Evolutionary conservation across 2,329 filamentous ascomycete species (phyloP).

Genomic region (Colletotrichum sp.): DNA sequence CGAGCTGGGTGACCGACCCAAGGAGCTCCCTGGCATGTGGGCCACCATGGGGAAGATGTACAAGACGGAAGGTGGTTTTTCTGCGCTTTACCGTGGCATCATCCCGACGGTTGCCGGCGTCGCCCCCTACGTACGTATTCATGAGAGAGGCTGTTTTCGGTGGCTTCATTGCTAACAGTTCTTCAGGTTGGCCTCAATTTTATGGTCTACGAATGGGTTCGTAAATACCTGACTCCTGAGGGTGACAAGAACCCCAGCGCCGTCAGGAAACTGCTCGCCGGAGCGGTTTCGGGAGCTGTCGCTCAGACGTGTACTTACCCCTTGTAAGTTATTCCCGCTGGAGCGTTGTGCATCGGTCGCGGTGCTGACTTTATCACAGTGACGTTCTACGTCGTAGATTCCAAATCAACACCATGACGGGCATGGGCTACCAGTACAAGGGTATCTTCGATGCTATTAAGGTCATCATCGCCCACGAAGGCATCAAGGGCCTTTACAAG

Average conservation of each 20-base stretch:
- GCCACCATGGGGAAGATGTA: constrained; percentile 84
- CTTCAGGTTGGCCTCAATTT: constrained; percentile 90
- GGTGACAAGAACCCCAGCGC: constrained; percentile 85
- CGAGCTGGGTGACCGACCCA: constrained; percentile 67
- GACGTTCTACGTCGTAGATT: constrained; percentile 93
- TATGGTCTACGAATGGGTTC: constrained; percentile 94
- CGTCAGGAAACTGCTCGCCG: constrained; percentile 82
- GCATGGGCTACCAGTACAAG: constrained; percentile 96
- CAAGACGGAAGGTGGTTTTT: constrained; percentile 83
- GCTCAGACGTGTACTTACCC: constrained; percentile 98
- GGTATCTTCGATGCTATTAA: constrained; percentile 82
- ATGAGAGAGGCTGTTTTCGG: neutral
- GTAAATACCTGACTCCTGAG: constrained; percentile 83
- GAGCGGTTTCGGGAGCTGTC: constrained; percentile 93
- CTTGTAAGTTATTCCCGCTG: constrained; percentile 70
- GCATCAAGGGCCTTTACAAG: constrained; percentile 87
- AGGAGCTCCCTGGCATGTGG: constrained; percentile 91
- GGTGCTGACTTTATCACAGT: constrained; percentile 48
- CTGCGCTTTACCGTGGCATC: constrained; percentile 92
- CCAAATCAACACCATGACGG: constrained; percentile 99
- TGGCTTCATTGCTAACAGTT: neutral
- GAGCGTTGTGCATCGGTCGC: neutral
- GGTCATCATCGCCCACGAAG: constrained; percentile 84
- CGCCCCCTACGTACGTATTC: constrained; percentile 78
- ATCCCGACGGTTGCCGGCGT: constrained; percentile 93